A percentile compares a stretch with the other conserved stretches of the same genome.
Evolutionary conservation across 1,284 basidiomycete genomes (phyloP).

Genomic region (Takashimella tepidaria): DNA sequence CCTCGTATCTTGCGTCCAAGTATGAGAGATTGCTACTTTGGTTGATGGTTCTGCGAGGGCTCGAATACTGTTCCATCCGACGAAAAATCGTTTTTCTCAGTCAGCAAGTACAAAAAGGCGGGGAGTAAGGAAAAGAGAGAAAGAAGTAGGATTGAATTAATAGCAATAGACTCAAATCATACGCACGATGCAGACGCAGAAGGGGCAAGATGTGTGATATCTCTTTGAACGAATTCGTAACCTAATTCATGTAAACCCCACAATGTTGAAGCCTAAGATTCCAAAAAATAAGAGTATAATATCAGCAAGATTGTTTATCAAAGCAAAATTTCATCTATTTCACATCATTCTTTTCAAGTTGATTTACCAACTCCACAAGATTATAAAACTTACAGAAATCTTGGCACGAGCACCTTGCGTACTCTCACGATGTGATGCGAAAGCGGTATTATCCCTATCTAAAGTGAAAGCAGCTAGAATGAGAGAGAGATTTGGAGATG

Average conservation of each 20-base stretch:
- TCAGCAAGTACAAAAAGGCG: background rate
- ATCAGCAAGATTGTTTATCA: too few relatives aligned
- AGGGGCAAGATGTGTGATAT: constrained; percentile 64
- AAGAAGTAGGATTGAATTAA: background rate
- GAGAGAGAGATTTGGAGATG: constrained; percentile 43
- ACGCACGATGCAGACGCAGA: constrained; percentile 72
- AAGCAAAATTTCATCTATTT: too few relatives aligned
- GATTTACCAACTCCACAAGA: too few relatives aligned
- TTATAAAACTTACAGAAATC: constrained; percentile 41
- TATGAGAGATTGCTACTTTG: constrained; percentile 81
- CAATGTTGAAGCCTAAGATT: constrained; percentile 41
- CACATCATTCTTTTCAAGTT: too few relatives aligned
- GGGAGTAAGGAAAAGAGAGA: constrained; percentile 6
- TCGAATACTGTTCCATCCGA: constrained; percentile 59
- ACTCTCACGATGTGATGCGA: constrained; percentile 49
- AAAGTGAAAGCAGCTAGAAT: constrained; percentile 45
- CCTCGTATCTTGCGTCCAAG: constrained; percentile 70
- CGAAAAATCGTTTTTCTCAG: too few relatives aligned
- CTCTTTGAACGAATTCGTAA: constrained; percentile 73
- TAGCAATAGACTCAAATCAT: background rate
- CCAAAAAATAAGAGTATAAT: constrained; percentile 22
- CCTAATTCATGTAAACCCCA: constrained; percentile 67
- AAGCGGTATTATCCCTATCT: constrained; percentile 51
- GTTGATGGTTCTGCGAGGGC: constrained; percentile 69
- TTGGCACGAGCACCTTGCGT: constrained; percentile 46